Base-by-base conservation (phyloP, 768 basidiomycete species). In the Glaciozyma martinii region DNA sequence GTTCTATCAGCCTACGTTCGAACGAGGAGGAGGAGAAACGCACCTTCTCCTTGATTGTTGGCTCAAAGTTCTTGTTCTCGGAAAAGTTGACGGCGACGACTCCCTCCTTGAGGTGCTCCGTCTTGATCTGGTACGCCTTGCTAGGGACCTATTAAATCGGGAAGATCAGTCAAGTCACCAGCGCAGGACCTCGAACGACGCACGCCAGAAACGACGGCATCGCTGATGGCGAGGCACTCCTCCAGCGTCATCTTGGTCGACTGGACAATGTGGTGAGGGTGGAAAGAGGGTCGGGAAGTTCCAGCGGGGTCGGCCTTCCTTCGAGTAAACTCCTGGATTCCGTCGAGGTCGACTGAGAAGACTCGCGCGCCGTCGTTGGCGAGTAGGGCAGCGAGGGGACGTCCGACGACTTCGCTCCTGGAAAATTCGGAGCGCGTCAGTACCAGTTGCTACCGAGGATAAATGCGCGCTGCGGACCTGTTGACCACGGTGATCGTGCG, bases 301-400 rank as follows among this genome's bases (percentile, higher is more conserved):
- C 43, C 73, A n/a, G 77, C 76, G 27, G 57, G 56, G 8, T 53
- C 50, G n/a, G 62, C 59, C 59, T 63, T 59, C n/a, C 71, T 59
- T 13, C 71, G 94, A 53, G 89, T 95, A 78, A 94, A 98, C 80
- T 98, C 95, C 82, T 95, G 89, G 59, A 93, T 88, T 15, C 90
- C 89, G 75, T 94, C 91, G 62, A 98, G 89, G 76, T 99, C 95
- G 7, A 89, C 89, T 9, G 90, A 93, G 73, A 97, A 86, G 8
- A 97, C 95, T 13, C 91, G 82, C 3, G 94, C 95, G 33, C 95
- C 95, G 74, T 99, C 95, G 75, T 99, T 99, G 5, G 93, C 85
- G 49, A 98, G 82, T 54, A 99, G 80, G 6, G 95, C 95, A 0
- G 92, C 94, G n/a, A 98, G 81, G 18, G 94, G 95, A 65, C 95